Conservation (phyloP, 31 red algal species). For the Asparagopsis taxiformis region DNA sequence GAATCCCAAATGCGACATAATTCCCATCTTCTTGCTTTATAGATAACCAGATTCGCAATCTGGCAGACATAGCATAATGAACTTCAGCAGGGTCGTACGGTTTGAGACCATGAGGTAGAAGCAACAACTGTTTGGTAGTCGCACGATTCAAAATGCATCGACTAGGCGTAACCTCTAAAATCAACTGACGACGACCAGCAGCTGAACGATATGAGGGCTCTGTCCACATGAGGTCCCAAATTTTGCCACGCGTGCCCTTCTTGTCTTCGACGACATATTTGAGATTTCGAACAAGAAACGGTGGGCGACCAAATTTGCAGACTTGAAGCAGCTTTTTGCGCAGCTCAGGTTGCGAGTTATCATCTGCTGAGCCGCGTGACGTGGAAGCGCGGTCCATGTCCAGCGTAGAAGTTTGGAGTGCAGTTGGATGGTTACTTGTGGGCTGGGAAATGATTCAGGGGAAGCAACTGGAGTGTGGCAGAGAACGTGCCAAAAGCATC, state of each 20-base stretch:
- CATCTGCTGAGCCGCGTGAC: no score
- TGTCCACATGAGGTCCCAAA: conserved; percentile 30
- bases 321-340: not conserved
- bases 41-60: no score
- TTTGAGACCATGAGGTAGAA: no score
- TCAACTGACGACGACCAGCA: conserved; percentile 17
- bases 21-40: no score
- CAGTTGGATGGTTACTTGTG: not conserved
- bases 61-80: no score
- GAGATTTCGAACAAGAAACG: conserved; percentile 22
- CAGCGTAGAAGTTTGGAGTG: not conserved
- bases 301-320: not conserved
- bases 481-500: no score
- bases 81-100: no score
- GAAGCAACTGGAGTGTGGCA: no score
- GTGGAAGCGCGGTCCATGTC: no score
- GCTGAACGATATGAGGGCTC: conserved; percentile 20
- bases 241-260: not conserved
- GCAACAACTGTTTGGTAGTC: not conserved
- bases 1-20: conserved; percentile 25
- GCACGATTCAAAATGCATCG: conserved; percentile 12
- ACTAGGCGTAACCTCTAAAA: conserved; percentile 12
- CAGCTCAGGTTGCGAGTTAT: no score
- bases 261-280: conserved; percentile 6
- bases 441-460: no score